These are phyloP conservation scores for Musa itinerans DNA, from an alignment of 176 grass and related monocot species.

Conservation along the genomic window DNA sequence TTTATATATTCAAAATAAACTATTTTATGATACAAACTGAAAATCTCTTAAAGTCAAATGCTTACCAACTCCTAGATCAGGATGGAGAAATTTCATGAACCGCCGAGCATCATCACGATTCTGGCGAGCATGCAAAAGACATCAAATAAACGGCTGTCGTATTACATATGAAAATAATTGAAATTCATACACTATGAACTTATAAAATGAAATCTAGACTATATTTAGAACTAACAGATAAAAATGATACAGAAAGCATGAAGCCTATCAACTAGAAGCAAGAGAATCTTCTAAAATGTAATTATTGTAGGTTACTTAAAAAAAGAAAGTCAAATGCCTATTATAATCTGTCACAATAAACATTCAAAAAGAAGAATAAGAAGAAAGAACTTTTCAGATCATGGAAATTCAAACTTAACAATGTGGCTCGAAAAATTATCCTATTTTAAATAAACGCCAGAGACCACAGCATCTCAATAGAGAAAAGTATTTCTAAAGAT, in stretches of 20 bases:
- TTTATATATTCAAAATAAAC: constrained; percentile 19
- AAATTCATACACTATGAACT: background rate
- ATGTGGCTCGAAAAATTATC: background rate
- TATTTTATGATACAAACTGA: background rate
- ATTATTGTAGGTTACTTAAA: no score
- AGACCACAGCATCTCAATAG: background rate
- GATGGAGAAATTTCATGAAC: constrained; percentile 96
- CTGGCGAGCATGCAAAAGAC: constrained; percentile 35
- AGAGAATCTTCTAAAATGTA: no score
- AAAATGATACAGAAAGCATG: no score
- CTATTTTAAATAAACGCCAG: background rate
- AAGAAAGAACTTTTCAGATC: background rate
- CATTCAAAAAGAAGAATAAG: background rate
- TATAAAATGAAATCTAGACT: no score
- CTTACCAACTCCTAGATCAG: constrained; percentile 91
- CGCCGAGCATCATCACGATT: constrained; percentile 88
- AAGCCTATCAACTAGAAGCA: no score
- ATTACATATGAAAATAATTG: background rate
- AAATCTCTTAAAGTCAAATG: constrained; percentile 17
- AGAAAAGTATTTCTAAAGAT: background rate
- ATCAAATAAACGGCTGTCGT: background rate
- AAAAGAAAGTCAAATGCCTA: background rate
- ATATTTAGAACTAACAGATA: no score
- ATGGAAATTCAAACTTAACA: background rate
- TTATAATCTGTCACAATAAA: background rate